Base-by-base conservation (phyloP, 768 basidiomycete species). In the Phlegmacium glaucopus region DNA sequence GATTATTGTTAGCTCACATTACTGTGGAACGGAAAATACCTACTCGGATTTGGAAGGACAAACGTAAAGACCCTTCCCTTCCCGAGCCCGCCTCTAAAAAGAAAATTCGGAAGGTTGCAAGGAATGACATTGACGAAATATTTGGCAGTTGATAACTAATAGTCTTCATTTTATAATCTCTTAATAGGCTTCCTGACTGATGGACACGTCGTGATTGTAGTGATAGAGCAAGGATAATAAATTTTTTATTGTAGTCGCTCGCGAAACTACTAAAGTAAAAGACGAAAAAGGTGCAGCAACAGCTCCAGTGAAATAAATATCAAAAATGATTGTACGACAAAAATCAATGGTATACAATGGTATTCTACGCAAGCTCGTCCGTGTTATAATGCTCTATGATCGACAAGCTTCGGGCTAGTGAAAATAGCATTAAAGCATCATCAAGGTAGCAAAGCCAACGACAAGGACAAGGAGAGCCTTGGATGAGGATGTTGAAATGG, bases 111-210 rank as follows among this genome's bases (percentile, higher is more conserved):
- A 76, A 69, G 59, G 64, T 61, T 49, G 63, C 61, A 36, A 66
- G 55, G 45, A 75, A 87, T 53, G 85, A 85, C 56, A 87, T 87
- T 30, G 85, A 87, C 52, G 77, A 76, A n/a, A 85, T 87, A 16
- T 86, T 86, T 59, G 78, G 75, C 0, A 71, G 64, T 45, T 69
- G 49, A 51, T 30, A 25, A 36, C n/a, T 8, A 15, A 30, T 12
- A 29, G 16, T 34, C 7, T 42, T 18, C 10, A 28, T 18, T 32
- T 8, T 13, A 35, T 22, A 18, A 25, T 2, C 12, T 13, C 39
- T 17, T 12, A 15, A 12, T 22, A 22, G 6, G 15, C 25, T 16
- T 18, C 11, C 25, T 40, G n/a, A 40, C 6, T 15, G 17, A 40
- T 8, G 12, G 39, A 2, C 39, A 40, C 12, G 39, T 34, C 32